Conservation (phyloP, 1,139 yeast species). For the Yamadazyma oceani region DNA sequence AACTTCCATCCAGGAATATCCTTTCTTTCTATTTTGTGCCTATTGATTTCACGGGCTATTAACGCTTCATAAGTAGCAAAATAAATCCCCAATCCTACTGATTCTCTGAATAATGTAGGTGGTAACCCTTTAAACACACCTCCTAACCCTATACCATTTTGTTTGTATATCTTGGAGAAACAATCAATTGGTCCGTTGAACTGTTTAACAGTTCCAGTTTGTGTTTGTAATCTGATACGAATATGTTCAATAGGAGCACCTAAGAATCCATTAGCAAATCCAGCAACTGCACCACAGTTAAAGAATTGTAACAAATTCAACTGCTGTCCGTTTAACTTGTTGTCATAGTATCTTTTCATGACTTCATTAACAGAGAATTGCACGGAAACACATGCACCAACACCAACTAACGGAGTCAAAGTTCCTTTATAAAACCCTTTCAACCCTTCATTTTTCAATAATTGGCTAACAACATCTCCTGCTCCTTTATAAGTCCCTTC, state of each 20-base stretch:
- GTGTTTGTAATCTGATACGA: conserved; percentile 88
- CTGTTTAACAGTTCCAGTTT: conserved; percentile 47
- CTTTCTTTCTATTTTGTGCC: conserved; percentile 45
- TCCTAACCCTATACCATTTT: conserved; percentile 44
- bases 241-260: conserved; percentile 94
- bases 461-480: conserved; percentile 68
- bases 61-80: conserved; percentile 87
- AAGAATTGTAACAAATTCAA: conserved; percentile 62
- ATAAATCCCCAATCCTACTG: conserved; percentile 85
- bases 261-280: conserved; percentile 80
- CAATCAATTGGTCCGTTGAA: conserved; percentile 84
- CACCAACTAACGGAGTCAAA: conserved; percentile 79
- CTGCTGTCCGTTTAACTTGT: conserved; percentile 39
- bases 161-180: conserved; percentile 53
- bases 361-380: conserved; percentile 83
- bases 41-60: conserved; percentile 58
- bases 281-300: conserved; percentile 83
- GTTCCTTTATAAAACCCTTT: conserved; percentile 89
- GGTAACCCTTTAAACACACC: conserved; percentile 76
- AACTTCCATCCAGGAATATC: conserved; percentile 85
- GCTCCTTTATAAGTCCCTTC: conserved; percentile 76
- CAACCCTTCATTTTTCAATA: conserved; percentile 73
- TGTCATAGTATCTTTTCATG: conserved; percentile 75
- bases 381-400: conserved; percentile 91
- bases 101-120: conserved; percentile 82